phyloP scores from a whole-genome alignment of 768 basidiomycete genomes.

The Sarcodon sp. region DNA sequence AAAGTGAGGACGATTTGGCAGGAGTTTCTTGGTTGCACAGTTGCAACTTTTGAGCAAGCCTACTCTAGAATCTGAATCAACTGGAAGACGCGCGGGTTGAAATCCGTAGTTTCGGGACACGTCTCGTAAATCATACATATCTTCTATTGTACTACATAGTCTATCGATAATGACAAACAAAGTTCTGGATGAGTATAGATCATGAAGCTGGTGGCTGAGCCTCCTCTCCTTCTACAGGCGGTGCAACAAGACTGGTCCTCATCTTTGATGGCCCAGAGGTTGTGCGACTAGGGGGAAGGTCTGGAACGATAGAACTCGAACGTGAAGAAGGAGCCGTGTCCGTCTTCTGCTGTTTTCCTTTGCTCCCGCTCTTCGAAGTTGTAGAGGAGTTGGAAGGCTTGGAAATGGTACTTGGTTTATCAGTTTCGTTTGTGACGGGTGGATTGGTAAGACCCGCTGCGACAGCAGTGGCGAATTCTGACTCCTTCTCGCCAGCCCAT shows the following conservation, averaged over 20 bases:
- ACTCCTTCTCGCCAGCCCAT: conserved; percentile 84
- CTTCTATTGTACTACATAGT: too few relatives aligned
- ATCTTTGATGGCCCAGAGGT: neutral
- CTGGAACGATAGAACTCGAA: neutral
- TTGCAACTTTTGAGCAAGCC: too few relatives aligned
- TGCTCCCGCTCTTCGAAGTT: neutral
- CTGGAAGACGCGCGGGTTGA: too few relatives aligned
- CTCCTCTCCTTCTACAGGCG: neutral
- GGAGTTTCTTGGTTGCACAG: too few relatives aligned
- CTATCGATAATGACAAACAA: too few relatives aligned
- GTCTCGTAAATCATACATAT: too few relatives aligned
- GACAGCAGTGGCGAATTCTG: conserved; percentile 33
- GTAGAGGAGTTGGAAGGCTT: neutral
- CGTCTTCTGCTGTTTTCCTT: neutral
- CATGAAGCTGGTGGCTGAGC: too few relatives aligned
- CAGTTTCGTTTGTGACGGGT: neutral
- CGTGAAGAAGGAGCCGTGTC: neutral
- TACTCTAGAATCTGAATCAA: too few relatives aligned
- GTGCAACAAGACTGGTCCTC: neutral
- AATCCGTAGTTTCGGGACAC: too few relatives aligned
- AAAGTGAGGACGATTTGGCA: too few relatives aligned
- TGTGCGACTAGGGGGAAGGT: neutral
- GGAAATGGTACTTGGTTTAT: neutral
- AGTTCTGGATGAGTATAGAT: too few relatives aligned
- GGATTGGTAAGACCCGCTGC: conserved; percentile 2